Base-by-base conservation (phyloP, 768 basidiomycete genomes). In the Amanita exitialis region DNA sequence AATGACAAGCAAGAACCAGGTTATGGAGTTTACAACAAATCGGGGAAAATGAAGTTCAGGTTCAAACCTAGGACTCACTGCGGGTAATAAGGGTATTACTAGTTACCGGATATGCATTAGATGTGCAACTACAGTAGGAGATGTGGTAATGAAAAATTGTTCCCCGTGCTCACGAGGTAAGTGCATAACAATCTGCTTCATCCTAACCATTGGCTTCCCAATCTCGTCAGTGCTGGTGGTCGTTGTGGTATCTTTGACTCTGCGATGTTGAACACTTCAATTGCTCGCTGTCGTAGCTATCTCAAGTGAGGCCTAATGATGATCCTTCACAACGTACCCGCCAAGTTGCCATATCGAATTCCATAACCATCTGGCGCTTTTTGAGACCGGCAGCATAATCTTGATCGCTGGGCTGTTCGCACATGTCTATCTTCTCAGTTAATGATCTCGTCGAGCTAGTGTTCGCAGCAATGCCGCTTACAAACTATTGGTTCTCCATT, bases 261-360 rank as follows among this genome's bases (percentile, higher is more conserved):
- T 0, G 65, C 82, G 58, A 97, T 94, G 28, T 87, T 67, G 68
- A 93, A 96, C 0, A 86, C 77, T 54, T 91, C 78, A 58, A 90
- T 96, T 6, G 95, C 92, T 9, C 84, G 79, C 92, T 95, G 59
- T 49, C 47, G 39, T 30, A 41, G 10, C 38, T 15, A 6, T 23
- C 25, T 41, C 51, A 38, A 3, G 15, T 44, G 12, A 13, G 43
- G n/a, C 25, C 27, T 34, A n/a, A 43, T 16, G 39, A 52, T n/a
- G 38, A 10, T 36, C 16, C 25, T 32, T 30, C 35, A 20, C n/a
- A 12, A 63, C 75, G 44, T 56, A 92, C 94, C 78, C 75, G 67
- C 94, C 94, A 99, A 0, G 85, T 83, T 3, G 80, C 77, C 80
- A 88, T 83, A 57, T 95, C 93, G 58, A 97, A 82, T 64, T 97